Evolutionary conservation across 441 rosid genomes (phyloP).

Genomic region (Aquilaria agallochum): DNA sequence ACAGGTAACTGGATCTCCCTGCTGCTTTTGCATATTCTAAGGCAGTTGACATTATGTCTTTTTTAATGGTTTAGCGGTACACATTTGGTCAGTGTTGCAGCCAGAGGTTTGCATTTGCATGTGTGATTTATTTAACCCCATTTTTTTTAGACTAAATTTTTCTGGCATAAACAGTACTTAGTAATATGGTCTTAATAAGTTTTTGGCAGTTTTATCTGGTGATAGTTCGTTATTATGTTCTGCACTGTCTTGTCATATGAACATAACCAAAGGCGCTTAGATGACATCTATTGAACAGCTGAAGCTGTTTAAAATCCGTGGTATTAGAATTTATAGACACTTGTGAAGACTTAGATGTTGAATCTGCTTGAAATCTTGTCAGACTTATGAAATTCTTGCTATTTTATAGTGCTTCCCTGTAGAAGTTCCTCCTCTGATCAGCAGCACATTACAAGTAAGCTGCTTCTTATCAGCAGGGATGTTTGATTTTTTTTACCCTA

Average conservation of each 20-base stretch:
- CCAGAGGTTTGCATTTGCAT: too few relatives aligned
- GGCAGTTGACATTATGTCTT: not conserved
- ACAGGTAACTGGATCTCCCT: constrained; percentile 51
- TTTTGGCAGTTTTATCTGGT: too few relatives aligned
- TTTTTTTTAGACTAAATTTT: too few relatives aligned
- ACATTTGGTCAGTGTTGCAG: constrained; percentile 4
- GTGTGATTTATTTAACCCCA: too few relatives aligned
- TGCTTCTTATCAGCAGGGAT: constrained; percentile 12
- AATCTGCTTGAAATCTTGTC: too few relatives aligned
- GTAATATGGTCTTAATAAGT: too few relatives aligned
- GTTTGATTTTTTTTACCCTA: not conserved
- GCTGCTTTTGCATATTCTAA: not conserved
- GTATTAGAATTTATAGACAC: constrained; percentile 1
- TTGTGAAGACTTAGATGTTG: not conserved
- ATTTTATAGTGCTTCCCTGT: constrained; percentile 76
- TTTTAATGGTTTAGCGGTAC: not conserved
- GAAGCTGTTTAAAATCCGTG: not conserved
- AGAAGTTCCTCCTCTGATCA: constrained; percentile 85
- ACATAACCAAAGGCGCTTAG: too few relatives aligned
- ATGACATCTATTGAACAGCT: too few relatives aligned
- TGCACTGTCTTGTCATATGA: too few relatives aligned
- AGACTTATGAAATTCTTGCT: not conserved
- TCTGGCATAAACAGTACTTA: too few relatives aligned
- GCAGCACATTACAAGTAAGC: constrained; percentile 78
- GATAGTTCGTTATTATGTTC: too few relatives aligned